These are phyloP conservation scores for Phanerodontia chrysosporium DNA, from an alignment of 768 basidiomycete species.

Conservation along the genomic window DNA sequence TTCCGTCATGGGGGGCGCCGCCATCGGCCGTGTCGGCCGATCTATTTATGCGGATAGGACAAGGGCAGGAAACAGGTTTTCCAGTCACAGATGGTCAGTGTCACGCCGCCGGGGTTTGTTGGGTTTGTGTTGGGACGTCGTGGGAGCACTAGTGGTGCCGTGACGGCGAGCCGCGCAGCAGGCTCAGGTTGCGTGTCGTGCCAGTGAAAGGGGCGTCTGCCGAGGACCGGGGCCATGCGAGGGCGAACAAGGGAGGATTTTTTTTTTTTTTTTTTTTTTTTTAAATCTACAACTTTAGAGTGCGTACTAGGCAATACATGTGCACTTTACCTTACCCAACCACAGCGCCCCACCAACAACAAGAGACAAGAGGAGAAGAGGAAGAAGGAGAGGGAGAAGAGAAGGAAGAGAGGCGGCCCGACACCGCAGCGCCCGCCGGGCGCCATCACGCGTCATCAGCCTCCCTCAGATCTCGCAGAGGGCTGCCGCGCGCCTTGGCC, in stretches of 20 bases:
- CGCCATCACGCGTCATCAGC: background rate
- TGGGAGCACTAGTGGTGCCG: too few relatives aligned
- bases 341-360: too few relatives aligned
- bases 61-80: too few relatives aligned
- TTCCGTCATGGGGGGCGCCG: background rate
- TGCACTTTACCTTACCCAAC: background rate
- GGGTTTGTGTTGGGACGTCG: too few relatives aligned
- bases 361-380: background rate
- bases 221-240: too few relatives aligned
- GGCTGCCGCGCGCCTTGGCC: background rate
- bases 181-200: too few relatives aligned
- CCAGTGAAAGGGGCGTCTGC: too few relatives aligned
- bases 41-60: background rate
- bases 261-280: conserved; percentile 7
- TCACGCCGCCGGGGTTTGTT: too few relatives aligned
- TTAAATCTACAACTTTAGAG: background rate
- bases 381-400: background rate
- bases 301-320: background rate
- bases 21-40: background rate
- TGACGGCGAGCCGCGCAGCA: too few relatives aligned
- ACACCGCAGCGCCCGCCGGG: background rate
- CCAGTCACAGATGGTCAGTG: too few relatives aligned
- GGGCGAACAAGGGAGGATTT: too few relatives aligned
- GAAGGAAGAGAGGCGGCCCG: background rate
- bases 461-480: background rate